Conservation (phyloP, 176 grass and related monocot genomes). For the Saccharum officinarum region DNA sequence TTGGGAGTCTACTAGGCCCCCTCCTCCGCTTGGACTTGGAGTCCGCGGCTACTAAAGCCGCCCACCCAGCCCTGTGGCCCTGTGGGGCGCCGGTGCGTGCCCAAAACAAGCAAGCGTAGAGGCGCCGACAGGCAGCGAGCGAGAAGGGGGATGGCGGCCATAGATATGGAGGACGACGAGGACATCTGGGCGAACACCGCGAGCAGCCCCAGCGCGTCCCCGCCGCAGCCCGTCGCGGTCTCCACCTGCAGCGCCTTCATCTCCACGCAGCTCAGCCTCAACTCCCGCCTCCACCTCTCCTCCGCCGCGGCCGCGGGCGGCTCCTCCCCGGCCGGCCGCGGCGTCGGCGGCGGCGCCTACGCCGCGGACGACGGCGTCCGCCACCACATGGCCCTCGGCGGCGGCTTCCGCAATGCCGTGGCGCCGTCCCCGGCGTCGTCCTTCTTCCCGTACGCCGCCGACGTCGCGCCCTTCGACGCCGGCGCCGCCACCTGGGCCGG, state of each 20-base stretch:
- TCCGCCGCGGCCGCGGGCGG: neutral
- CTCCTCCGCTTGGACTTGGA: neutral
- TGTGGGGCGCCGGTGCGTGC: conserved; percentile 25
- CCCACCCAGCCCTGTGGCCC: neutral
- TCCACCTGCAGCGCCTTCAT: conserved; percentile 2
- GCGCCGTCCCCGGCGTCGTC: conserved; percentile 16
- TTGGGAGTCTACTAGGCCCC: neutral
- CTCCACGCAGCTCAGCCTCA: conserved; percentile 54
- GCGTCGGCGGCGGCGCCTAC: neutral
- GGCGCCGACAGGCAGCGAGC: neutral
- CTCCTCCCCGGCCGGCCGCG: neutral
- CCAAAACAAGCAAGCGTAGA: conserved; percentile 31
- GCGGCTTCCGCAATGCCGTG: conserved; percentile 34
- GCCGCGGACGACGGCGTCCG: neutral
- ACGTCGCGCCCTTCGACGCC: conserved; percentile 15
- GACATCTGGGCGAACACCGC: conserved; percentile 45
- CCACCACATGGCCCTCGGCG: neutral
- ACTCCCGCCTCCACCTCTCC: conserved; percentile 37
- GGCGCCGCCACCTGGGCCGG: neutral
- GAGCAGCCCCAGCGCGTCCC: conserved; percentile 41
- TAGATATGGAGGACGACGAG: conserved; percentile 44
- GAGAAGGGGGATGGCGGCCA: neutral
- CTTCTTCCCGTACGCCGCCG: conserved; percentile 7
- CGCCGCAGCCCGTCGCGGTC: neutral
- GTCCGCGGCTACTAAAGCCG: conserved; percentile 17